Evolutionary conservation across 768 basidiomycete species (phyloP), one percentile per base, ranked within the genome.

Genomic region (Arthromyces matolae): DNA sequence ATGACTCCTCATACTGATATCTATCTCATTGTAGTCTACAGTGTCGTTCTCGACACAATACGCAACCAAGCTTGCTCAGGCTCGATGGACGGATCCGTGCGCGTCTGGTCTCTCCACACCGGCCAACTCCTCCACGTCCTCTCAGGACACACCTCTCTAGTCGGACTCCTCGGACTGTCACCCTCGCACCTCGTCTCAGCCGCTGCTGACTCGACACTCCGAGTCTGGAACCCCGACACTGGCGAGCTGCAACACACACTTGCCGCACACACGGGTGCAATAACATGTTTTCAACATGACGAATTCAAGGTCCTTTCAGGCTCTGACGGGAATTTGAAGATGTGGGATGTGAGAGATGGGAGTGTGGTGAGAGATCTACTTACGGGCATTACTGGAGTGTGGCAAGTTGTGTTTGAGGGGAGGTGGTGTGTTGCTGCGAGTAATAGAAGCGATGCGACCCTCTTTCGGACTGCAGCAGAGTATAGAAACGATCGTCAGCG

Each of bases 271-370:
- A 88, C 87, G 5, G 95, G 94, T 18, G 93, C 95, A n/a, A 98
- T 99, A 56, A 98, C 96, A 14, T 99, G 95, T 70, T 97, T 98
- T 77, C 93, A 95, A 66, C 93, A 96, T 56, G 95, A 98, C 64
- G 94, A 98, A 64, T 92, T 90, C 74, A 97, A 96, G 63, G 91
- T 98, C 36, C 77, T 99, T 23, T 91, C 88, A 59, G 95, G 95
- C 10, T 90, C 88, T 12, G 96, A 98, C 57, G 96, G 96, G 13
- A 92, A 89, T 49, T 75, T 99, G 57, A 97, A 97, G 76, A 89
- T 98, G 84, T 99, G 96, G 96, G 89, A 97, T 63, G 77, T 95
- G 51, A 72, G 84, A 29, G 89, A 93, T 46, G 96, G 95, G 18
- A 77, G 78, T 0, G 84, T 90, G 31, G 84, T 92, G 10, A 78